A percentile compares a stretch with the other conserved stretches of the same genome.
Conservation (phyloP, 1,284 basidiomycete genomes). For the Heterobasidion occidentale region DNA sequence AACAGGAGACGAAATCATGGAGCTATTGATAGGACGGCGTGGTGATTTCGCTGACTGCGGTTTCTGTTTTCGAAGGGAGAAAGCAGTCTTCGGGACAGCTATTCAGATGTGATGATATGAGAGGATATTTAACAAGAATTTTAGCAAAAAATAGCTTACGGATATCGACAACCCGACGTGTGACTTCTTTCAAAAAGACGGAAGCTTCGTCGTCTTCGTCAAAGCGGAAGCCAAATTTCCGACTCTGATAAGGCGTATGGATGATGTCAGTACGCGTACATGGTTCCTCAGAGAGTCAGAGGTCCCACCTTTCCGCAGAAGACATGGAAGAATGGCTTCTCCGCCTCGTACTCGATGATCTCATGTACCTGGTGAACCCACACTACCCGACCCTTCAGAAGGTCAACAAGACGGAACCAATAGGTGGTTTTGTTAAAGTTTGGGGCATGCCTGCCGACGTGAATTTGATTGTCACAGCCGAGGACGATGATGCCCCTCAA, state of each 20-base stretch:
- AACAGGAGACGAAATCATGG: constrained; percentile 69
- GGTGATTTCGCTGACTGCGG: constrained; percentile 18
- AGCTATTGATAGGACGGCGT: constrained; percentile 25
- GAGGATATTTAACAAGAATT: neutral
- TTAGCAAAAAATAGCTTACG: constrained; percentile 6
- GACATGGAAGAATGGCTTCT: constrained; percentile 89
- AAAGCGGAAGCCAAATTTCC: constrained; percentile 73
- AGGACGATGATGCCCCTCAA: constrained; percentile 69
- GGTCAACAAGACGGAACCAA: constrained; percentile 73
- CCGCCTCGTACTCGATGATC: constrained; percentile 75
- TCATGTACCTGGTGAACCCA: constrained; percentile 88
- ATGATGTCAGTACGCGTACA: neutral
- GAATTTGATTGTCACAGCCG: constrained; percentile 42
- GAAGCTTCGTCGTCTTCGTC: constrained; percentile 59
- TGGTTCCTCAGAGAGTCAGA: neutral
- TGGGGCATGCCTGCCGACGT: constrained; percentile 22
- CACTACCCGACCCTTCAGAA: constrained; percentile 65
- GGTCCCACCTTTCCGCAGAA: constrained; percentile 75
- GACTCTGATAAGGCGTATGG: constrained; percentile 39
- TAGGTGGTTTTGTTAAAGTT: constrained; percentile 28
- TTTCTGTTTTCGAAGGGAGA: constrained; percentile 11
- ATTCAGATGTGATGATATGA: neutral
- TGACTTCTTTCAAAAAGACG: constrained; percentile 42
- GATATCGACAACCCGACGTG: constrained; percentile 31
- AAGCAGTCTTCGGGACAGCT: constrained; percentile 3